A percentile compares a stretch with the other conserved stretches of the same genome.
Conservation (phyloP, 2,329 filamentous ascomycete species). For the Calonectria leucothoes region DNA sequence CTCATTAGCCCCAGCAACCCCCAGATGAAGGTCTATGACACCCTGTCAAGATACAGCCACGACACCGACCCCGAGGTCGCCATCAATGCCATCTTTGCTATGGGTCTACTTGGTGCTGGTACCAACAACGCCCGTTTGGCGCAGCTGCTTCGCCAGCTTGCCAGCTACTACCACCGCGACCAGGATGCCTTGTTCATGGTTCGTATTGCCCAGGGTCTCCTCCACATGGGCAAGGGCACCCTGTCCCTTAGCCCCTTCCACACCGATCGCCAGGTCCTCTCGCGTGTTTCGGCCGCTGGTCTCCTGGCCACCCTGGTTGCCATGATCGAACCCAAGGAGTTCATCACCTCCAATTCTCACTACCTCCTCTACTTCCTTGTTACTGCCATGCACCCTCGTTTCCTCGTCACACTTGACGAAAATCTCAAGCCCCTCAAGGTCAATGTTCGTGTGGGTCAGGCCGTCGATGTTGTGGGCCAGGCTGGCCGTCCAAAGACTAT, state of each 20-base stretch:
- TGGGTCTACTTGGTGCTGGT: slow-evolving; percentile 95
- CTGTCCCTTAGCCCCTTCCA: slow-evolving; percentile 98
- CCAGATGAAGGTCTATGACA: slow-evolving; percentile 99
- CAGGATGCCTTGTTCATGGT: slow-evolving; percentile 99
- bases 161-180: slow-evolving; percentile 98
- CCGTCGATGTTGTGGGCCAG: slow-evolving; percentile 97
- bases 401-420: slow-evolving; percentile 96
- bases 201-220: slow-evolving; percentile 93
- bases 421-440: slow-evolving; percentile 92
- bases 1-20: slow-evolving; percentile 97
- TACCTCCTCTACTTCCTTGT: slow-evolving; percentile 98
- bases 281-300: slow-evolving; percentile 88
- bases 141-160: slow-evolving; percentile 92
- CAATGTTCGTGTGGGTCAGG: slow-evolving; percentile 96
- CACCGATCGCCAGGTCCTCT: slow-evolving; percentile 95
- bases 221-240: slow-evolving; percentile 99
- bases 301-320: slow-evolving; percentile 90
- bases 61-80: slow-evolving; percentile 99
- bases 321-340: slow-evolving; percentile 95
- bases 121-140: slow-evolving; percentile 98
- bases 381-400: slow-evolving; percentile 95
- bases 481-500: slow-evolving; percentile 98
- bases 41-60: slow-evolving; percentile 95
- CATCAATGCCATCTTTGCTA: slow-evolving; percentile 98
- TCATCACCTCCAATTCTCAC: slow-evolving; percentile 75